These are phyloP conservation scores for Sclerotinia sclerotiorum DNA, from an alignment of 2,329 filamentous ascomycete genomes.

Conservation along the genomic window DNA sequence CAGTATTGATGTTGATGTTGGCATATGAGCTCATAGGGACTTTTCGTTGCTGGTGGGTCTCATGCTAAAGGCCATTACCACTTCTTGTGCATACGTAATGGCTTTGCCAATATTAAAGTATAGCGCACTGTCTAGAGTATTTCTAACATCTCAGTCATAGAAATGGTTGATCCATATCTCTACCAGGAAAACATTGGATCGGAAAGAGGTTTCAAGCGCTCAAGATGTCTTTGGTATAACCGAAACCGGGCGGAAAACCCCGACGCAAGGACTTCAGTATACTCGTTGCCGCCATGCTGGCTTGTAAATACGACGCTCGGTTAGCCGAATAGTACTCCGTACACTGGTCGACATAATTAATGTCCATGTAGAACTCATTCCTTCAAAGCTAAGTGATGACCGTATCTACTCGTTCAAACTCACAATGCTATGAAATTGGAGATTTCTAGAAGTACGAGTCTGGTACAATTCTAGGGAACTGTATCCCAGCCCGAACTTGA, in stretches of 20 bases:
- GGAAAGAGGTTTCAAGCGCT: slow-evolving; percentile 61
- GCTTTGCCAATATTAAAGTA: background rate
- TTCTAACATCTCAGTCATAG: background rate
- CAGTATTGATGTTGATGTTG: background rate
- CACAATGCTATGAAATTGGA: slow-evolving; percentile 31
- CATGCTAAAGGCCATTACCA: background rate
- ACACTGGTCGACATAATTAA: background rate
- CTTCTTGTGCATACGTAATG: background rate
- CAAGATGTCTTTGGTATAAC: slow-evolving; percentile 86
- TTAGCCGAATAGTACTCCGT: background rate
- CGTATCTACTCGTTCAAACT: slow-evolving; percentile 44
- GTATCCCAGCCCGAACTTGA: slow-evolving; percentile 21
- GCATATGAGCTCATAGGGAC: background rate
- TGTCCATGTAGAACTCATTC: background rate
- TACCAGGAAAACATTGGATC: background rate
- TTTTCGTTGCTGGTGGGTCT: background rate
- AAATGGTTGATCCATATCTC: background rate
- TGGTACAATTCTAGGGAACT: slow-evolving; percentile 29
- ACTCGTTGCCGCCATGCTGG: slow-evolving; percentile 66
- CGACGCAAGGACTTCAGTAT: slow-evolving; percentile 56
- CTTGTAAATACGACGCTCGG: background rate
- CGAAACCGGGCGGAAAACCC: slow-evolving; percentile 12
- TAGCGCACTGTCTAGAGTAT: too few species aligned
- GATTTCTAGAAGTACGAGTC: slow-evolving; percentile 28
- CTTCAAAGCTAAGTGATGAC: background rate